Base-by-base conservation (phyloP, 208 protist genomes). In the Trypanosoma vivax region DNA sequence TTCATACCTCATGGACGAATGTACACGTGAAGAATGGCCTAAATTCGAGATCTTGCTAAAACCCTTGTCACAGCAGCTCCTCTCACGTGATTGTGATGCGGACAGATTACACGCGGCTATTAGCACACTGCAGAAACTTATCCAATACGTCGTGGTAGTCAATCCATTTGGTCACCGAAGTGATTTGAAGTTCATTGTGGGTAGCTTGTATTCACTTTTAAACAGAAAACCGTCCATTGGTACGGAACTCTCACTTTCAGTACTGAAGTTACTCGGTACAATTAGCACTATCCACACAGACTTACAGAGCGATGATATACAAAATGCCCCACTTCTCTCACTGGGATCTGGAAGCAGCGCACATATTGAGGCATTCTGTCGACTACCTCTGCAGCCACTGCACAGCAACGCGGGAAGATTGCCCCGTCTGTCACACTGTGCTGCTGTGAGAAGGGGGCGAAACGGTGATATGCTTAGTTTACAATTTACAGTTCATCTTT, bases 151-250 rank as follows among this genome's bases (percentile, higher is more conserved):
- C 31, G 39, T 55, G 33, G 45, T 67, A 43, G 30, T n/a, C 33
- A 52, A 54, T 31, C 60, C 60, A 11, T 60, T 67, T 45, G 55
- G 42, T 45, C 27, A 45, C 14, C 38, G 19, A 48, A 21, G 31
- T 46, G 53, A 67, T 24, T 57, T 87, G 28, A 61, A 80, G 27
- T 37, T 48, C 24, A 70, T 84, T 57, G 60, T 83, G 34, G 50
- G 39, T 28, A 52, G 59, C n/a, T 70, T 88, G 23, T 79, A 88
- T 49, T 83, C 77, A 14, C 64, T 91, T 41, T 57, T 87, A 13
- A 86, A 82, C 58, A 79, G 82, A 30, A 88, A 85, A 43, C 83
- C 83, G 2, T 78, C 76, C 2, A 74, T 88, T 30, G 67, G 70
- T 30, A 64, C 76, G 14, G 76, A 81, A 39, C 65, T 85, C 23